Conservation (phyloP, 257 asterid species). For the Leonotis leonurus region DNA sequence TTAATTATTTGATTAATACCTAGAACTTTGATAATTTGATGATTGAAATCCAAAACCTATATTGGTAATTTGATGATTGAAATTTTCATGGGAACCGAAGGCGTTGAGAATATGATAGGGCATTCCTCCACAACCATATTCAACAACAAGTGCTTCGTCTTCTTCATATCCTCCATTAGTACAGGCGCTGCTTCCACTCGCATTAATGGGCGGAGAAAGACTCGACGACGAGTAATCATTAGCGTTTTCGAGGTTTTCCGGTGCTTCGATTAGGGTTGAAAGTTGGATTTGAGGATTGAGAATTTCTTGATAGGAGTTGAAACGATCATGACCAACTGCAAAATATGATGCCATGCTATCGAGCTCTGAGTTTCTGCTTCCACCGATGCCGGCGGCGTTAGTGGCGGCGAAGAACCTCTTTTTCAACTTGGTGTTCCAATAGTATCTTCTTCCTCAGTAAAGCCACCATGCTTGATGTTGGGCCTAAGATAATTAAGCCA, state of each 20-base stretch:
- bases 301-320: no score
- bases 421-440: slow-evolving; percentile 67
- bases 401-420: slow-evolving; percentile 31
- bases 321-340: no score
- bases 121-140: not conserved
- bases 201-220: slow-evolving; percentile 11
- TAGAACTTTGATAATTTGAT: not conserved
- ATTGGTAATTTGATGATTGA: not conserved
- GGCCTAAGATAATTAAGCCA: slow-evolving; percentile 80
- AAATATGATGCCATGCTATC: no score
- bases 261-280: slow-evolving; percentile 27
- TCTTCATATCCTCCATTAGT: not conserved
- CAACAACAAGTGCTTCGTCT: slow-evolving; percentile 5
- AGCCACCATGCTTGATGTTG: slow-evolving; percentile 60
- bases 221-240: no score
- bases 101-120: not conserved
- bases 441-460: slow-evolving; percentile 58
- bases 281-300: slow-evolving; percentile 14
- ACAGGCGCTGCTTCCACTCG: no score
- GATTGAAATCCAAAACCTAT: not conserved
- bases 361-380: not conserved
- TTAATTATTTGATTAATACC: no score
- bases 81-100: not conserved
- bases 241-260: not conserved
- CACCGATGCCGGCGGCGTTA: no score